Conservation (phyloP, 345 rosid genomes). For the Aethionema arabicum region DNA sequence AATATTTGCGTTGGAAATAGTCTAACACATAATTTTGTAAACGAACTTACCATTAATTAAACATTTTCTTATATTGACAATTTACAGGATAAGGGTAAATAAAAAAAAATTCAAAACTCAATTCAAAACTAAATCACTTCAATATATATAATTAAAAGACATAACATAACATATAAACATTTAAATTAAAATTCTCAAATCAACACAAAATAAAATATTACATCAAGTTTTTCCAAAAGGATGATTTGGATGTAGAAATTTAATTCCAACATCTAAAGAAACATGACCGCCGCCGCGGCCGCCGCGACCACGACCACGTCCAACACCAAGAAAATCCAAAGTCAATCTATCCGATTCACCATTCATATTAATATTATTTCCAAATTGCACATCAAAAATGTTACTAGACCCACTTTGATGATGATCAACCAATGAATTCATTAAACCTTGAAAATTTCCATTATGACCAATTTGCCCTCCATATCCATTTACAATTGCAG, state of each 20-base stretch:
- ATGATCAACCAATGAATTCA: slow-evolving; percentile 51
- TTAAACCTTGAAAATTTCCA: slow-evolving; percentile 61
- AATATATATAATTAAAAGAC: not conserved
- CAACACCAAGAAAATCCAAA: slow-evolving; percentile 71
- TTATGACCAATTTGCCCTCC: slow-evolving; percentile 36
- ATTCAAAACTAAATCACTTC: not conserved
- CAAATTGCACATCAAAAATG: slow-evolving; percentile 36
- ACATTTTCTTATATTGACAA: too few species aligned
- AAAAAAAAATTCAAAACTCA: too few species aligned
- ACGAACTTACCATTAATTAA: too few species aligned
- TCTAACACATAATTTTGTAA: too few species aligned
- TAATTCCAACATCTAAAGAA: slow-evolving; percentile 27
- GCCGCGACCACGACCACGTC: slow-evolving; percentile 27
- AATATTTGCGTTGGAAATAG: too few species aligned
- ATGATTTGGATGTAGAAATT: slow-evolving; percentile 32
- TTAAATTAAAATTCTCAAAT: slow-evolving; percentile 16
- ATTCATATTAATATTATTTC: slow-evolving; percentile 19
- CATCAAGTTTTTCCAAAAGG: slow-evolving; percentile 34
- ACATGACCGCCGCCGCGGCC: slow-evolving; percentile 25
- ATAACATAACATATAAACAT: slow-evolving; percentile 21
- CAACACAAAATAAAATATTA: slow-evolving; percentile 5
- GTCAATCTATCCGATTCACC: slow-evolving; percentile 57
- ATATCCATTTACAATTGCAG: slow-evolving; percentile 29
- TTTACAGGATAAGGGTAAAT: too few species aligned
- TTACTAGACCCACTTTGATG: slow-evolving; percentile 31